Evolutionary conservation across 768 basidiomycete genomes (phyloP), one percentile per base, ranked within the genome.

Genomic region (Lactarius trivialis): DNA sequence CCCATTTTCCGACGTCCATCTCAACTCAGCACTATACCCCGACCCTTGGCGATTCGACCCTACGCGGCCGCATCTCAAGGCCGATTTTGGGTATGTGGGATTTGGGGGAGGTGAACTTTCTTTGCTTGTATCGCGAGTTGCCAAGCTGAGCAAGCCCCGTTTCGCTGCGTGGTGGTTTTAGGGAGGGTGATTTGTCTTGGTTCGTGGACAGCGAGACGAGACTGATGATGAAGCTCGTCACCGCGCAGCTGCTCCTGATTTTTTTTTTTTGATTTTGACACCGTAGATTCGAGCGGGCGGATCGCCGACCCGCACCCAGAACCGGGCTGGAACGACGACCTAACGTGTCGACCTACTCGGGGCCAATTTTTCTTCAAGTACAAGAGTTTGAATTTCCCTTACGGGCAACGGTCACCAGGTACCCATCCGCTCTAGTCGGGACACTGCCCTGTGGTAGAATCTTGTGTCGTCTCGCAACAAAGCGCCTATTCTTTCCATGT

Each of bases 261-360:
- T n/a, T n/a, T n/a, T n/a, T n/a, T n/a, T n/a, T n/a, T n/a, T n/a
- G n/a, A n/a, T n/a, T n/a, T n/a, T n/a, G n/a, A n/a, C n/a, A n/a
- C n/a, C n/a, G n/a, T n/a, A n/a, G n/a, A n/a, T n/a, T n/a, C n/a
- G n/a, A n/a, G n/a, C n/a, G n/a, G n/a, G n/a, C n/a, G n/a, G n/a
- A n/a, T n/a, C n/a, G n/a, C n/a, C n/a, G n/a, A n/a, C n/a, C n/a
- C n/a, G n/a, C n/a, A n/a, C n/a, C n/a, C n/a, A n/a, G n/a, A n/a
- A n/a, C n/a, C n/a, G n/a, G n/a, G n/a, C n/a, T n/a, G 89, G 89
- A 90, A 91, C 72, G 88, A 90, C 70, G 81, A 81, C 62, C 77
- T 88, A 45, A 74, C 83, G 60, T 88, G 88, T 72, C 81, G 84
- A 49, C 88, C 88, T 6, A 76, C 79, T 56, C 71, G 76, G 56